Conservation (phyloP, 73 alveolate species). For the Stentor coeruleus region DNA sequence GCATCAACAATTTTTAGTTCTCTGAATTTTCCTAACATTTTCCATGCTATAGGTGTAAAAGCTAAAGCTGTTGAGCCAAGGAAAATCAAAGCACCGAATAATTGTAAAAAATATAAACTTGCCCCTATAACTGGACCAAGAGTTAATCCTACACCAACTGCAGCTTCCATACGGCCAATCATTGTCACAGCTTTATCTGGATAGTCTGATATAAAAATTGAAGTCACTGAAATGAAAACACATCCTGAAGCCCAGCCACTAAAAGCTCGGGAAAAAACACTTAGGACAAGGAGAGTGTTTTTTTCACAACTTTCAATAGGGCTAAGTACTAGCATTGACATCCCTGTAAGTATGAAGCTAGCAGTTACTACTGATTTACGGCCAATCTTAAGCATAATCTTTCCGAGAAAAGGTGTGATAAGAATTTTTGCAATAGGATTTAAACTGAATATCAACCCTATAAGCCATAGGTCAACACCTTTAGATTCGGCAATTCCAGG, state of each 20-base stretch:
- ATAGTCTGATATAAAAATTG: not conserved
- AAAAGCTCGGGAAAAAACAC: not conserved
- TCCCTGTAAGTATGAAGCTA: not conserved
- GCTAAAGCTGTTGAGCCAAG: not conserved
- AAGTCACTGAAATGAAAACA: not conserved
- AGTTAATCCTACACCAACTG: not conserved
- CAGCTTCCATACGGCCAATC: not conserved
- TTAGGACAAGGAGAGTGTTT: not conserved
- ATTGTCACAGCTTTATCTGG: not conserved
- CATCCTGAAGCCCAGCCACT: not conserved
- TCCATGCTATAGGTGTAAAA: not conserved
- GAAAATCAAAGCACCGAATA: not conserved
- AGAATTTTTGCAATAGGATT: not conserved
- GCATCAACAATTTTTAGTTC: not conserved
- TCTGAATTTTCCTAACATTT: not conserved
- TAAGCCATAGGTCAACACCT: not conserved
- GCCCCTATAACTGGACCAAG: not conserved
- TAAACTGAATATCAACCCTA: not conserved
- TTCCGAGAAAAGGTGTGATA: not conserved
- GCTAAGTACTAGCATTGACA: not conserved
- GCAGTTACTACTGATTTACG: not conserved
- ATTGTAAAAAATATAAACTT: not conserved
- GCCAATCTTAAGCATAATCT: not conserved
- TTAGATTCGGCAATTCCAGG: conserved; percentile 10
- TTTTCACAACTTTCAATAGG: not conserved